Conservation (phyloP, 352 stramenopile genomes). For the Pythium diclinum region DNA sequence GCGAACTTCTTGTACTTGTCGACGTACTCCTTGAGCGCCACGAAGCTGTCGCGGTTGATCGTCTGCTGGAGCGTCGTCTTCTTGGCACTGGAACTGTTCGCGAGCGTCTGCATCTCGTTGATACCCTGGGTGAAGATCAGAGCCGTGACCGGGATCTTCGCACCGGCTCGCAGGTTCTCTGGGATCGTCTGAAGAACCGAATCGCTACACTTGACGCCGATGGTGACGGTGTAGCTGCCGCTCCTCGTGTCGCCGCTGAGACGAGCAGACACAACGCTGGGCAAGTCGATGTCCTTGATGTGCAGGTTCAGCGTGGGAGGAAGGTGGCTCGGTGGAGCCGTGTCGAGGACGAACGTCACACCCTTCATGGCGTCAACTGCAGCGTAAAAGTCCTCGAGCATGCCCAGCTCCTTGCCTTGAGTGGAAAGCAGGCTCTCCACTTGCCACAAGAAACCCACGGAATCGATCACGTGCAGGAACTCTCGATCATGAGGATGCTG, state of each 20-base stretch:
- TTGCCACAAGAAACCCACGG: constrained; percentile 79
- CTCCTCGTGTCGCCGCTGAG: constrained; percentile 51
- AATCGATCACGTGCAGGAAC: constrained; percentile 61
- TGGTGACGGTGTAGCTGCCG: constrained; percentile 49
- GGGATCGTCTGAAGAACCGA: constrained; percentile 45
- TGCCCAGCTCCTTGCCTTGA: constrained; percentile 94
- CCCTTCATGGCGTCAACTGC: constrained; percentile 74
- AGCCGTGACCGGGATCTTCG: constrained; percentile 58
- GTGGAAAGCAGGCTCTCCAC: constrained; percentile 93
- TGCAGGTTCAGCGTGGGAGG: constrained; percentile 74
- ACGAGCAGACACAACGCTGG: constrained; percentile 68
- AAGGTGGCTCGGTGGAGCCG: constrained; percentile 49
- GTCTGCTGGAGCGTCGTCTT: constrained; percentile 74
- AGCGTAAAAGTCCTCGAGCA: constrained; percentile 90
- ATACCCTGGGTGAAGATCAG: constrained; percentile 89
- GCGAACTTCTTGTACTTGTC: constrained; percentile 30
- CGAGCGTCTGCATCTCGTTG: constrained; percentile 92
- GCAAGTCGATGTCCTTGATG: constrained; percentile 67
- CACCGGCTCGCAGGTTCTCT: constrained; percentile 39
- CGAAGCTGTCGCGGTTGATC: constrained; percentile 79
- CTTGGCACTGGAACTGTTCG: constrained; percentile 83
- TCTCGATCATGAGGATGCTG: constrained; percentile 53
- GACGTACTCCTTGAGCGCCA: constrained; percentile 69
- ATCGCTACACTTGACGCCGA: constrained; percentile 54
- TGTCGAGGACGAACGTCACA: constrained; percentile 69